Evolutionary conservation across 495 filamentous ascomycete species (phyloP), one percentile per base, ranked within the genome.

Genomic region (Parathielavia appendiculata): DNA sequence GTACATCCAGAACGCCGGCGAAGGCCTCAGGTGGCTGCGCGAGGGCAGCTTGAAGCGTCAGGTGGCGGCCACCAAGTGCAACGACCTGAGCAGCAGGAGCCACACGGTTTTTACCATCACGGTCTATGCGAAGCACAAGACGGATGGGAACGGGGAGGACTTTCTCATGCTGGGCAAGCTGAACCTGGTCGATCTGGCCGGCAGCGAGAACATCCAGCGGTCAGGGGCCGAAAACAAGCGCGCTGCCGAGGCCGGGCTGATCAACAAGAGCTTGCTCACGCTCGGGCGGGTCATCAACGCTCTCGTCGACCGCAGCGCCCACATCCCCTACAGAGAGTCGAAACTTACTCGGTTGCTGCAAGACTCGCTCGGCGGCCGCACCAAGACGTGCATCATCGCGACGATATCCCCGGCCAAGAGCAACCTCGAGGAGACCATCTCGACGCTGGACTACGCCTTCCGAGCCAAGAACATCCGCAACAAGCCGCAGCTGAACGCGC

Each of bases 301-400:
- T 0, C 75, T 99, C 17, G 95, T 97, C 34, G 93, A 99, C 66
- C 88, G 85, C 63, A 85, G 88, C 67, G 78, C 84, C 0, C 93
- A 97, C 69, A 97, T 99, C 57, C 93, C 93, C 0, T 98, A 98
- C 72, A 77, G 93, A 59, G 93, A 97, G 71, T 97, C 93, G 1
- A 99, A 99, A 69, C 81, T 99, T 51, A 99, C 93, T 3, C 83
- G 93, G 22, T 76, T 98, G 2, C 76, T 98, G 49, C 93, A 97
- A 84, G 95, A 98, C 66, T 98, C 93, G 14, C 81, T 98, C 0
- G 93, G 93, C 47, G 93, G 93, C 12, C 84, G 85, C 48, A 98
- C 93, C 10, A 98, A 97, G 69, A 98, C 93, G 5, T 97, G 93
- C 73, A 98, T 98, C 62, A 97, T 98, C 64, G 95, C 93, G 4